phyloP scores from a whole-genome alignment of 2,329 filamentous ascomycete genomes.

The Fusarium dlaminii region DNA sequence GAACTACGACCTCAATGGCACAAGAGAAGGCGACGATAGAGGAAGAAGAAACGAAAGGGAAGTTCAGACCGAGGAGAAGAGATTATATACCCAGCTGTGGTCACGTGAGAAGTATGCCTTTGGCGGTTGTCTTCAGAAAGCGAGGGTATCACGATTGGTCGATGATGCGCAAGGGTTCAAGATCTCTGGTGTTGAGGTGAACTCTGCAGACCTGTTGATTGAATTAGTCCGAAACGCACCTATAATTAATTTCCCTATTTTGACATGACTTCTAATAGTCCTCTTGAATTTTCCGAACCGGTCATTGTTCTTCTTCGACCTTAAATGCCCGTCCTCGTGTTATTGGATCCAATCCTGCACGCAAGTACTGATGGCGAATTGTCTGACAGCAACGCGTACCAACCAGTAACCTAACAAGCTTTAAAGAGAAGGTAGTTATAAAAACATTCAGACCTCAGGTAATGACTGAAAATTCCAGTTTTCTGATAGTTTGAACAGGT shows the following conservation, averaged over 20 bases:
- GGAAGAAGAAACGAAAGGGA: not conserved
- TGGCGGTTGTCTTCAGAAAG: accelerated
- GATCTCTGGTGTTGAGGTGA: not conserved
- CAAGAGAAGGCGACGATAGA: not conserved
- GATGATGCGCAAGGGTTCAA: accelerated
- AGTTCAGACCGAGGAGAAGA: not conserved
- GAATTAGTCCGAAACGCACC: not conserved
- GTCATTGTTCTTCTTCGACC: not conserved
- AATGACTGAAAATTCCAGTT: not conserved
- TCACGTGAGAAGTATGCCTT: not conserved
- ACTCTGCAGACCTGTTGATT: accelerated
- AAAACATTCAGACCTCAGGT: not conserved
- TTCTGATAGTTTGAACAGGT: not conserved
- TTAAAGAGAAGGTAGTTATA: not conserved
- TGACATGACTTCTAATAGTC: accelerated
- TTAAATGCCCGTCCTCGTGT: no score
- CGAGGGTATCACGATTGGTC: not conserved
- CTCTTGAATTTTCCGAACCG: accelerated
- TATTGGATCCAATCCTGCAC: not conserved
- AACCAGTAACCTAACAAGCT: not conserved
- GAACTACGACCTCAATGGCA: not conserved
- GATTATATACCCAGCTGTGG: not conserved
- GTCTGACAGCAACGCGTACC: not conserved
- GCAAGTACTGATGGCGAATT: not conserved
- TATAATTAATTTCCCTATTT: accelerated